Evolutionary conservation across 75 land plant species (phyloP), one percentile per base, ranked within the genome.

Genomic region (Pinus taeda): DNA sequence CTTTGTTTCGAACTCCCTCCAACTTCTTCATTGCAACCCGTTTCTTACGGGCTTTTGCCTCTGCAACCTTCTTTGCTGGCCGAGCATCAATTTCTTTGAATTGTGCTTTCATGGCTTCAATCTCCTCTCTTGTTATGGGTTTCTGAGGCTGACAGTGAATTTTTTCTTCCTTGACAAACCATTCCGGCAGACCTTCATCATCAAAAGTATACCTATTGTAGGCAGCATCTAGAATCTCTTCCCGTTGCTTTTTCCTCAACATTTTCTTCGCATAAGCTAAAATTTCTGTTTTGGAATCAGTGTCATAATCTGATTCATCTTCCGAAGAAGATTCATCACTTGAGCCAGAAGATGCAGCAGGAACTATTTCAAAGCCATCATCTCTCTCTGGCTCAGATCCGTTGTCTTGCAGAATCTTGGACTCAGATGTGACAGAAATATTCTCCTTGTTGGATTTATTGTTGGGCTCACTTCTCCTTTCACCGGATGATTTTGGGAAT

Each of bases 11-110:
- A 21, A 83, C 92, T 80, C 90, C 85, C 75, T 93, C 98, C 59
- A 95, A 78, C 80, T 88, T 85, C 59, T 88, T 91, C 87, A 83
- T 81, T 7, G 91, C 93, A 74, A 78, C 88, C 13, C 88, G 75
- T 77, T 97, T 95, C 88, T 93, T 97, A 30, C 98, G 79, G 6
- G 93, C 98, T 71, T 95, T 97, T 33, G 99, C 99, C 78, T 97
- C 85, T 15, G 98, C 99, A n/a, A 93, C 98, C 76, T 97, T 97
- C 86, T 97, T 97, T 18, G 88, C 92, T 9, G 98, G 99, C 0
- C 99, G 83, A 5, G 99, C 93, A 83, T 97, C 87, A 71, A 97
- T 97, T 71, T 89, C 98, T 67, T 85, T 87, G 64, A 97, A 95
- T 60, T 91, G 95, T 70, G 95, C 95, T 84, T 79, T 92, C 92